Conservation (phyloP, 2,329 filamentous ascomycete species). For the Phialophora verrucosa region DNA sequence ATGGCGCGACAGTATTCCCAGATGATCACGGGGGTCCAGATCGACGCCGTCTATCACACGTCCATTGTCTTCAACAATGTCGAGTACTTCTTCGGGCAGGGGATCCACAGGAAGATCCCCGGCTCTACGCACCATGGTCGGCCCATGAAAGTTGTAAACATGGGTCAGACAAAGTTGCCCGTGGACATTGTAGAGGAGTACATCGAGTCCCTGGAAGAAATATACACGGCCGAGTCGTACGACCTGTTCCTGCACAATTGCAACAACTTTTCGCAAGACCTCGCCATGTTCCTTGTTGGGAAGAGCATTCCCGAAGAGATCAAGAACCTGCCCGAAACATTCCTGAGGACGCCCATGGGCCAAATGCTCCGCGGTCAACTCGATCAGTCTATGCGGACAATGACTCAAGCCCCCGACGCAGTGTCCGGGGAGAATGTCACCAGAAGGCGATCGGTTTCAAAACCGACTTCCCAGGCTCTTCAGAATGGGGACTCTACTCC, state of each 20-base stretch:
- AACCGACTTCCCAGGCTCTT: slow-evolving; percentile 9
- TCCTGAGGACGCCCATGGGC: slow-evolving; percentile 85
- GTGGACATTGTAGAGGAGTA: slow-evolving; percentile 85
- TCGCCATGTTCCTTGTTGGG: slow-evolving; percentile 86
- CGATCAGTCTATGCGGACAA: slow-evolving; percentile 66
- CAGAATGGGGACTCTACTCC: slow-evolving; percentile 14
- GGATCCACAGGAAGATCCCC: slow-evolving; percentile 79
- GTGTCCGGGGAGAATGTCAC: slow-evolving; percentile 32
- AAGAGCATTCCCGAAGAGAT: slow-evolving; percentile 89
- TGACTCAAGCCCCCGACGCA: slow-evolving; percentile 63
- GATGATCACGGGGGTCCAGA: slow-evolving; percentile 68
- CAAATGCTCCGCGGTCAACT: slow-evolving; percentile 83
- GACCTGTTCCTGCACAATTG: slow-evolving; percentile 91
- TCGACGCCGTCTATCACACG: slow-evolving; percentile 95
- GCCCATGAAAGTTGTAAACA: slow-evolving; percentile 74
- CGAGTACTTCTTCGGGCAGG: slow-evolving; percentile 90
- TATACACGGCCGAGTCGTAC: slow-evolving; percentile 87
- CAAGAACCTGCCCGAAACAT: slow-evolving; percentile 79
- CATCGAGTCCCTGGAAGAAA: slow-evolving; percentile 77
- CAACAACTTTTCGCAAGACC: slow-evolving; percentile 96
- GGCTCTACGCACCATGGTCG: slow-evolving; percentile 85
- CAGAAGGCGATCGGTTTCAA: slow-evolving; percentile 26
- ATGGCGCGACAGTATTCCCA: slow-evolving; percentile 63
- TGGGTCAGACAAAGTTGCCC: slow-evolving; percentile 79
- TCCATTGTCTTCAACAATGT: slow-evolving; percentile 82